Percentiles rank a stretch among this genome's conserved stretches.
These are phyloP conservation scores for Dactylellina leptospora DNA, from an alignment of 2,329 filamentous ascomycete species.

Conservation along the genomic window DNA sequence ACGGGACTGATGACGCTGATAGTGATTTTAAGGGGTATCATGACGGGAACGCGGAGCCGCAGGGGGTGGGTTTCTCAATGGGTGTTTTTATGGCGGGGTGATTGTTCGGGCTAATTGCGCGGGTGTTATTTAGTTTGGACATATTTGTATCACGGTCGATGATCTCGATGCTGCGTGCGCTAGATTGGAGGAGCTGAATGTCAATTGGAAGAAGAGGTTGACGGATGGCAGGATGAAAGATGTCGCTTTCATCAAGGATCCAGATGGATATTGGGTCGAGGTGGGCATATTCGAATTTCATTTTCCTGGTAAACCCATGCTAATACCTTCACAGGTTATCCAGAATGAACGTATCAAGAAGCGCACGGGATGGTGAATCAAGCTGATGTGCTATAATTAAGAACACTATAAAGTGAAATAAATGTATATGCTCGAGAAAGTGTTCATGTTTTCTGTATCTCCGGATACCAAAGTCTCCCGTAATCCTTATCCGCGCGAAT, in stretches of 20 bases:
- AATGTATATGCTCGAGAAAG: too few species aligned
- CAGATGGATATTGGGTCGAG: conserved; percentile 85
- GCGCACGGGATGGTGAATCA: conserved; percentile 54
- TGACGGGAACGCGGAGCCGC: conserved; percentile 87
- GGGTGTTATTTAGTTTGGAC: conserved; percentile 35
- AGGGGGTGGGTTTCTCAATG: conserved; percentile 78
- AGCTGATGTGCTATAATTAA: too few species aligned
- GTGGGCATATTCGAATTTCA: conserved; percentile 58
- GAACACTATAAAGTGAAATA: too few species aligned
- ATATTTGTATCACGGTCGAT: conserved; percentile 74
- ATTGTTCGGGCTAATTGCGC: not conserved
- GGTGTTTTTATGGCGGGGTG: not conserved
- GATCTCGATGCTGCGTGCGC: conserved; percentile 86
- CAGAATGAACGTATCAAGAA: conserved; percentile 76
- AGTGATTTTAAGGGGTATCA: conserved; percentile 80
- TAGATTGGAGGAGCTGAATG: conserved; percentile 81
- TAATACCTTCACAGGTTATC: conserved; percentile 66
- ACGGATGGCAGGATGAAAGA: conserved; percentile 90
- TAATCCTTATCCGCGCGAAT: too few species aligned
- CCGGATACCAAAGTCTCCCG: too few species aligned
- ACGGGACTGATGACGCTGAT: conserved; percentile 82
- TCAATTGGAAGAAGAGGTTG: conserved; percentile 93
- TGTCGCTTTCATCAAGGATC: conserved; percentile 88
- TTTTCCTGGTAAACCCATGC: conserved; percentile 12
- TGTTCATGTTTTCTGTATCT: too few species aligned